These are phyloP conservation scores for Neospermospora avenae DNA, from an alignment of 2,329 filamentous ascomycete species.

Conservation along the genomic window DNA sequence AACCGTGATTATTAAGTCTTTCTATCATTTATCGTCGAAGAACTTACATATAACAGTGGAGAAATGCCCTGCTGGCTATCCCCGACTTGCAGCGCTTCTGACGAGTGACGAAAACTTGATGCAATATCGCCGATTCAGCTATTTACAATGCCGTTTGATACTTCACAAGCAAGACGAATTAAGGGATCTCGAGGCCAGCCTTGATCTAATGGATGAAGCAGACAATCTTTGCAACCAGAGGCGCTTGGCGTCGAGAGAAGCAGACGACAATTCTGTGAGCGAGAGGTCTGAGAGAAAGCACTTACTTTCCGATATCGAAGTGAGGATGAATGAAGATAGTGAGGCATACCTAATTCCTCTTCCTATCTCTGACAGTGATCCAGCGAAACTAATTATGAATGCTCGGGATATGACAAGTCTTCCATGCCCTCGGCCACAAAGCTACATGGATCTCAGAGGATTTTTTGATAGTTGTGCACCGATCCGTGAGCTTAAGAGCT, in stretches of 20 bases:
- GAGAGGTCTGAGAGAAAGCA: neutral
- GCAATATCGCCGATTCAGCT: slow-evolving; percentile 41
- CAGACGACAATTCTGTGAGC: neutral
- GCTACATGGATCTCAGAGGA: neutral
- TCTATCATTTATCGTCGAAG: too few relatives aligned
- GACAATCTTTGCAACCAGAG: slow-evolving; percentile 1
- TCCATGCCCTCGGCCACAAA: neutral
- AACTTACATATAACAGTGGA: slow-evolving; percentile 11
- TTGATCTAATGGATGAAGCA: slow-evolving; percentile 14
- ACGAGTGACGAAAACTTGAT: slow-evolving; percentile 40
- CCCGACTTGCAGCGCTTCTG: slow-evolving; percentile 38
- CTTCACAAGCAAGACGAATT: slow-evolving; percentile 25
- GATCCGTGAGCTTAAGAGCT: neutral
- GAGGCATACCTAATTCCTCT: neutral
- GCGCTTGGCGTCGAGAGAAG: neutral
- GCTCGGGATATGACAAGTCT: neutral
- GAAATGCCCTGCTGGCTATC: slow-evolving; percentile 35
- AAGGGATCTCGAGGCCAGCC: slow-evolving; percentile 12
- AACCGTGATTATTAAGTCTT: too few relatives aligned
- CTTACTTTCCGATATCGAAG: neutral
- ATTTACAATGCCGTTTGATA: slow-evolving; percentile 38
- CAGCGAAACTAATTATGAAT: neutral
- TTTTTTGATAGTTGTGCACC: neutral
- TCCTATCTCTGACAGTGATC: neutral
- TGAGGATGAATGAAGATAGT: neutral